Base-by-base conservation (phyloP, 768 basidiomycete species). In the Suillus luteus region DNA sequence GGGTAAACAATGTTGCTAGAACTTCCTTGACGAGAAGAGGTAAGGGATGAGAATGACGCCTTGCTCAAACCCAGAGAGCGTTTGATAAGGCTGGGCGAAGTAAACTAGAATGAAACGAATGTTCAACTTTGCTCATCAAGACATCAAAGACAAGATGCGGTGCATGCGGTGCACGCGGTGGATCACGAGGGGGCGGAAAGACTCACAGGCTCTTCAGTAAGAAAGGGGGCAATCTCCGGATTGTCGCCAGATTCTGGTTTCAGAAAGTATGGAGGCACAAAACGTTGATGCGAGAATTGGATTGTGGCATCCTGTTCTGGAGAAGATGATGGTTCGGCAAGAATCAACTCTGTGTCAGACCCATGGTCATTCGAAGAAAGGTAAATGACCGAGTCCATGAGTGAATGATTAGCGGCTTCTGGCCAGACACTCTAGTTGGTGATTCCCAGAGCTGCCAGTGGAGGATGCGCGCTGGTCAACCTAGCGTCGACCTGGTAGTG, bases 1-100 rank as follows among this genome's bases (percentile, higher is more conserved):
- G 69, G 37, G 68, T 72, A n/a, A 63, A 69, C 69, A 59, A 77
- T 66, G 67, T 38, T 72, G 62, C 67, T 70, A 40, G 74, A 70
- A 60, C 77, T 77, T 61, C 72, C 77, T 38, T 72, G 76, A 27
- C 70, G 75, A 63, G 68, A 65, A 62, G 70, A 75, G 22, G 71
- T 70, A 65, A 84, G 76, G 12, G 81, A 80, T 7, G 80, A 66
- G 27, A 76, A 67, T 31, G 77, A 77, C 33, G 69, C 69, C 69
- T 76, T 78, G 71, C 3, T 72, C 64, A 63, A 75, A 70, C 4
- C 69, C 66, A 31, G 70, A 3, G 70, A 40, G 3, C 76, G 70
- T 51, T 64, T 67, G 41, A 57, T 57, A 60, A 19, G 55, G 63
- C 64, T 67, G 64, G 71, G 37, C 43, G 55, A 46, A 58, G 43